A percentile compares a stretch with the other conserved stretches of the same genome.
These are phyloP conservation scores for Lithospermum erythrorhizon DNA, from an alignment of 257 asterid genomes.

Conservation along the genomic window DNA sequence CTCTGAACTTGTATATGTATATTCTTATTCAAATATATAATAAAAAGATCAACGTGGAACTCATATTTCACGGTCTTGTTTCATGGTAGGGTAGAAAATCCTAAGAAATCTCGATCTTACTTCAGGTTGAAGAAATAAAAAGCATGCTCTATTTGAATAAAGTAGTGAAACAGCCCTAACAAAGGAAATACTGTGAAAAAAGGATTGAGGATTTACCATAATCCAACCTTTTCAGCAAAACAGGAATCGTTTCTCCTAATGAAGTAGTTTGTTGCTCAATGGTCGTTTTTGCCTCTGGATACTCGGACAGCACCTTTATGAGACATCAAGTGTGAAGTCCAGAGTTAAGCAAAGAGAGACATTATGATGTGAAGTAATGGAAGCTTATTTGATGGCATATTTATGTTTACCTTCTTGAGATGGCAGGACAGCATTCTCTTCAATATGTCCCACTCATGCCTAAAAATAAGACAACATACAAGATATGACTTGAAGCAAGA, in stretches of 20 bases:
- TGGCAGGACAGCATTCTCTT: constrained; percentile 57
- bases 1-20: too few species aligned
- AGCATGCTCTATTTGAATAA: not conserved
- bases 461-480: constrained; percentile 25
- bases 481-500: constrained; percentile 10
- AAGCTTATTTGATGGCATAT: constrained; percentile 9
- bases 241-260: constrained; percentile 65
- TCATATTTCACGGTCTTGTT: too few species aligned
- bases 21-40: too few species aligned
- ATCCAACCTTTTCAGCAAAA: constrained; percentile 88
- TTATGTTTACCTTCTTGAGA: constrained; percentile 66
- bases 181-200: constrained; percentile 13
- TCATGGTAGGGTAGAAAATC: too few species aligned
- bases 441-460: constrained; percentile 80
- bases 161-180: too few species aligned
- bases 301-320: constrained; percentile 59
- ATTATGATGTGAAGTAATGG: not conserved
- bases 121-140: too few species aligned
- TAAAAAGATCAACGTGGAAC: too few species aligned
- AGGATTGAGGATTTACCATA: constrained; percentile 69
- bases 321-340: constrained; percentile 4
- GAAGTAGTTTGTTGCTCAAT: constrained; percentile 58
- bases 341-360: not conserved
- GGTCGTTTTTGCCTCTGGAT: constrained; percentile 82
- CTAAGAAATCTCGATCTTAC: too few species aligned